Percentiles rank a stretch among this genome's conserved stretches.
Evolutionary conservation across 805 yeast species (phyloP).

Genomic region (Ogataea henricii): DNA sequence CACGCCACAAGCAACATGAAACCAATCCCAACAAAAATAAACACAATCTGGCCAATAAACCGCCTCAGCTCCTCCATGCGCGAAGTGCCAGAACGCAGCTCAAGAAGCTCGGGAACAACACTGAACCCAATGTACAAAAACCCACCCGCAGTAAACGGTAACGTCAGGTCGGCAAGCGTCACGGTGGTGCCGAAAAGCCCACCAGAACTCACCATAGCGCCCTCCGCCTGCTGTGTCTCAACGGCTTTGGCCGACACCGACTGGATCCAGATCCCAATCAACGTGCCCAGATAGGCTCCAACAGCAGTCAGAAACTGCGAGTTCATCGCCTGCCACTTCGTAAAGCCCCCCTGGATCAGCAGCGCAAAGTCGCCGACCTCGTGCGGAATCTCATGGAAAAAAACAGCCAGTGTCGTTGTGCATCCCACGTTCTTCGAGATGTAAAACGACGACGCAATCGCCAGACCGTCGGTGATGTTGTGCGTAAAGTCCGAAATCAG

Average conservation of each 20-base stretch:
- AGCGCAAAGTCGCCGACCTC: slow-evolving; percentile 81
- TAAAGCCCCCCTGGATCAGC: slow-evolving; percentile 66
- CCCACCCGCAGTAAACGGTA: slow-evolving; percentile 79
- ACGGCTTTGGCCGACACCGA: slow-evolving; percentile 25
- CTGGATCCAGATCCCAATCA: slow-evolving; percentile 62
- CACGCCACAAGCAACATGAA: slow-evolving; percentile 57
- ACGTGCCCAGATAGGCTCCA: slow-evolving; percentile 67
- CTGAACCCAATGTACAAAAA: slow-evolving; percentile 74
- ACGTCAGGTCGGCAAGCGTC: slow-evolving; percentile 49
- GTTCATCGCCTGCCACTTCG: slow-evolving; percentile 64
- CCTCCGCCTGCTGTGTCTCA: neutral
- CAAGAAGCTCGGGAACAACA: slow-evolving; percentile 72
- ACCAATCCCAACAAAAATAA: slow-evolving; percentile 54
- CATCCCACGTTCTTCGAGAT: slow-evolving; percentile 61
- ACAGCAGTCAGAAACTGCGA: slow-evolving; percentile 67
- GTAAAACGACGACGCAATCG: slow-evolving; percentile 71
- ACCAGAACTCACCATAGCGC: slow-evolving; percentile 7
- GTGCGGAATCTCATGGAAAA: slow-evolving; percentile 80
- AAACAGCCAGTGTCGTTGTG: slow-evolving; percentile 67
- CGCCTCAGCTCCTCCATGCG: slow-evolving; percentile 41
- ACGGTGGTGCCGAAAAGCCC: slow-evolving; percentile 51
- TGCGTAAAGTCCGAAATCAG: slow-evolving; percentile 72
- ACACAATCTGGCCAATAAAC: slow-evolving; percentile 49
- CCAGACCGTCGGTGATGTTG: slow-evolving; percentile 76
- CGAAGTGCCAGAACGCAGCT: slow-evolving; percentile 38